Evolutionary conservation across 140 eudicot genomes (phyloP).

Genomic region (Senecio squalidus): DNA sequence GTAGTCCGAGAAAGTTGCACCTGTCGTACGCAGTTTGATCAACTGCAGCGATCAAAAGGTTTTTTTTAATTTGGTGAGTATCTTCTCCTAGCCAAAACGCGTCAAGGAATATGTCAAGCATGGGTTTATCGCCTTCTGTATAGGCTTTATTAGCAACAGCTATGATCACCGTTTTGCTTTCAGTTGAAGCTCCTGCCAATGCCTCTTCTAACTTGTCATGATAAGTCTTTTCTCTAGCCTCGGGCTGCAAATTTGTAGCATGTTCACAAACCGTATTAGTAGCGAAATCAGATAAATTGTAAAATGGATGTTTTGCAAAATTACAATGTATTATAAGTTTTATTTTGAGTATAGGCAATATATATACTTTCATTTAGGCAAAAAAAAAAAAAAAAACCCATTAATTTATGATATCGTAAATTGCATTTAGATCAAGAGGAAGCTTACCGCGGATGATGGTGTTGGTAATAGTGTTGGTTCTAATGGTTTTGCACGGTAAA

Average conservation of each 20-base stretch:
- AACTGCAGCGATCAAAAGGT: conserved; percentile 53
- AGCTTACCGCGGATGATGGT: conserved; percentile 17
- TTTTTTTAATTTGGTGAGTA: conserved; percentile 29
- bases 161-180: conserved; percentile 48
- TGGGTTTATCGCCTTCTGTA: conserved; percentile 51
- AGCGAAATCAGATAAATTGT: not conserved
- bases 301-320: not conserved
- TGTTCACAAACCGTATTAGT: not conserved
- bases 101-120: conserved; percentile 62
- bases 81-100: conserved; percentile 62
- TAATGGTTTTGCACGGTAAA: conserved; percentile 17
- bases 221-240: not conserved
- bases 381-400: no score
- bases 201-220: conserved; percentile 42
- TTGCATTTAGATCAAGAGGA: not conserved
- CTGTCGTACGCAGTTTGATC: conserved; percentile 56
- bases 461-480: not conserved
- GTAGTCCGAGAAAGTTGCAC: conserved; percentile 42
- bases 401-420: not conserved
- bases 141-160: conserved; percentile 54
- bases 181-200: conserved; percentile 39
- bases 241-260: conserved; percentile 15
- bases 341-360: no score
- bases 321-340: no score
- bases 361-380: no score